Base-by-base conservation (phyloP, 371 early-diverging fungal species). In the Mortierella sp. region DNA sequence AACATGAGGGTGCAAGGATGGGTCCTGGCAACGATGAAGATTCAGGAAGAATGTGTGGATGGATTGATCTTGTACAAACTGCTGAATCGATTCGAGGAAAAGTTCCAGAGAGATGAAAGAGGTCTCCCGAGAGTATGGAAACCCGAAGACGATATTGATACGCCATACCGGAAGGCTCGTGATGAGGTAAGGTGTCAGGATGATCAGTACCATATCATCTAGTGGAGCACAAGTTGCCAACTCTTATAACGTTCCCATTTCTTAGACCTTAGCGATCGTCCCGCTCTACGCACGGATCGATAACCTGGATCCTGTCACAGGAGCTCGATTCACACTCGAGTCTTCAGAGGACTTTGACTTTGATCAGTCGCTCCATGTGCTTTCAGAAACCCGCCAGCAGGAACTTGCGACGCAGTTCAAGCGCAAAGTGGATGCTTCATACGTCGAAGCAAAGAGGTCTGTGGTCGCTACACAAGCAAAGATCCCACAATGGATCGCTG, bases 71-170 rank as follows among this genome's bases (percentile, higher is more conserved):
- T 95, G 19, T 82, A 91, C 58, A 91, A 94, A 64, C 84, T 96
- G 51, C 85, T 93, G n/a, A 82, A 82, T 63, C 79, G 88, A 47
- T 94, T 98, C 62, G 97, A 98, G 80, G 91, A 91, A 61, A 84
- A 88, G 64, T 98, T 98, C 84, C 83, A 96, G 57, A 96, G 97
- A 71, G 98, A 97, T 62, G 93, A 90, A 1, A 80, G 89, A 18
- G 98, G 97, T 5, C 76, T 98, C 19, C 98, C 98, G 12, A 84
- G 94, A 34, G 92, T 98, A 12, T 98, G 98, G 98, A 91, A 88
- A 54, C 94, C 96, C 5, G 87, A 86, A 10, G 97, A 97, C 78
- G 95, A 97, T 78, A 96, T 98, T 52, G 98, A 98, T 65, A 79
- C 82, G 24, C 86, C 86, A 53, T 98, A 94, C 81, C 84, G 86